phyloP scores from a whole-genome alignment of 2,329 filamentous ascomycete species.

The Gnomoniopsis smithogilvyi region DNA sequence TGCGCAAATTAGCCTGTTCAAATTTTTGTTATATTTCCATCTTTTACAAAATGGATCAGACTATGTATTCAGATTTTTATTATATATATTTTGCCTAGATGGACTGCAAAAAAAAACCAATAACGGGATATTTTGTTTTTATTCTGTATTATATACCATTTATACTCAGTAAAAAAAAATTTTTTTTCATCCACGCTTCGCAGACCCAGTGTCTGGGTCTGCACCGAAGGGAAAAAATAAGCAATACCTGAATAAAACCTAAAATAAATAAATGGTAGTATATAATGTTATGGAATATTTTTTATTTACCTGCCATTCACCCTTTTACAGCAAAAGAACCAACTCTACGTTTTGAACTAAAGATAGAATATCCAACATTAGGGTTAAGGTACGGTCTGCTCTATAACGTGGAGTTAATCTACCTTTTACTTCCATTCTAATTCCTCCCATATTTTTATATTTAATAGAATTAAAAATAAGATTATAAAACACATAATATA shows the following conservation, averaged over 20 bases:
- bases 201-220: no score
- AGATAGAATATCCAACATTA: conserved; percentile 29
- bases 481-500: conserved; percentile 15
- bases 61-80: conserved; percentile 20
- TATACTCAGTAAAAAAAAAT: no score
- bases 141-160: no score
- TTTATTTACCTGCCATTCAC: neutral
- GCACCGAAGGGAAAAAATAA: no score
- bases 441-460: conserved; percentile 28
- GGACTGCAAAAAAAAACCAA: neutral
- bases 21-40: conserved; percentile 1
- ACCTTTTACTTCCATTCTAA: conserved; percentile 32
- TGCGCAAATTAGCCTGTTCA: neutral
- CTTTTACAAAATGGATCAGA: conserved; percentile 14
- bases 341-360: conserved; percentile 27
- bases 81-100: conserved; percentile 18
- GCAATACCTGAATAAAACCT: no score
- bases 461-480: conserved; percentile 30
- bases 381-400: conserved; percentile 25
- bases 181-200: no score
- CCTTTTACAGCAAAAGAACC: conserved; percentile 25
- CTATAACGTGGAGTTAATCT: conserved; percentile 31
- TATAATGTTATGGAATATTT: no score
- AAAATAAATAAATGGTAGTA: no score
- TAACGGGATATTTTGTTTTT: neutral